Conservation (phyloP, 768 basidiomycete genomes). For the Kwoniella sp. region DNA sequence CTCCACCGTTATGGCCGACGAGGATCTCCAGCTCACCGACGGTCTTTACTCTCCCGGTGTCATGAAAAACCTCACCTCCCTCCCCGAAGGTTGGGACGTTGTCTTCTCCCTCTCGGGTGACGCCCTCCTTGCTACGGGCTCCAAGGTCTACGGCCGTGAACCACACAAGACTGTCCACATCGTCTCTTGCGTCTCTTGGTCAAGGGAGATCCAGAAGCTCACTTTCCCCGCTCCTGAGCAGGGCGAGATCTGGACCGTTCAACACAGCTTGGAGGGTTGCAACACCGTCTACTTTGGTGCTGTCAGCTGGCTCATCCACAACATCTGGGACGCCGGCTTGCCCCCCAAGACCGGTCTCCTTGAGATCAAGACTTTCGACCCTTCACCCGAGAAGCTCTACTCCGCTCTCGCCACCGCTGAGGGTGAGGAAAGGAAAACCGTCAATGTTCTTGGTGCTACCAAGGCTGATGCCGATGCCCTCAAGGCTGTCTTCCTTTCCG, state of each 20-base stretch:
- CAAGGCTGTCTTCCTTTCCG: constrained; percentile 45
- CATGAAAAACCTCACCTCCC: constrained; percentile 34
- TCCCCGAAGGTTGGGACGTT: constrained; percentile 59
- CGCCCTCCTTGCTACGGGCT: constrained; percentile 75
- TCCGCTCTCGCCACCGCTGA: constrained; percentile 32
- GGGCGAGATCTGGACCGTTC: constrained; percentile 58
- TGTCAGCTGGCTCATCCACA: constrained; percentile 27
- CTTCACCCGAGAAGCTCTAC: constrained; percentile 36
- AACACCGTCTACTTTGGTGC: constrained; percentile 39
- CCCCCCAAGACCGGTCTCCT: constrained; percentile 21
- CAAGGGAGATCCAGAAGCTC: constrained; percentile 72
- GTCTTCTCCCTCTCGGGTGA: constrained; percentile 76
- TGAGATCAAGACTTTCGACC: constrained; percentile 40
- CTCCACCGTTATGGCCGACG: constrained; percentile 68
- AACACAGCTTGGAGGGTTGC: constrained; percentile 34
- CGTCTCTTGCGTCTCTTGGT: constrained; percentile 80
- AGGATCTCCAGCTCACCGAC: constrained; percentile 72
- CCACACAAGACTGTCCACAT: constrained; percentile 72
- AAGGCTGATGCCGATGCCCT: constrained; percentile 42
- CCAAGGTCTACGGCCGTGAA: constrained; percentile 69
- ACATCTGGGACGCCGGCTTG: constrained; percentile 10
- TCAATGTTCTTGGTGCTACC: constrained; percentile 38
- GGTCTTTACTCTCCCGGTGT: constrained; percentile 60
- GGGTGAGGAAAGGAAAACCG: constrained; percentile 30
- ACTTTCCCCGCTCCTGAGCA: constrained; percentile 58